Evolutionary conservation across 2,329 filamentous ascomycete species (phyloP), one percentile per base, ranked within the genome.

Genomic region (Blastomyces silverae): DNA sequence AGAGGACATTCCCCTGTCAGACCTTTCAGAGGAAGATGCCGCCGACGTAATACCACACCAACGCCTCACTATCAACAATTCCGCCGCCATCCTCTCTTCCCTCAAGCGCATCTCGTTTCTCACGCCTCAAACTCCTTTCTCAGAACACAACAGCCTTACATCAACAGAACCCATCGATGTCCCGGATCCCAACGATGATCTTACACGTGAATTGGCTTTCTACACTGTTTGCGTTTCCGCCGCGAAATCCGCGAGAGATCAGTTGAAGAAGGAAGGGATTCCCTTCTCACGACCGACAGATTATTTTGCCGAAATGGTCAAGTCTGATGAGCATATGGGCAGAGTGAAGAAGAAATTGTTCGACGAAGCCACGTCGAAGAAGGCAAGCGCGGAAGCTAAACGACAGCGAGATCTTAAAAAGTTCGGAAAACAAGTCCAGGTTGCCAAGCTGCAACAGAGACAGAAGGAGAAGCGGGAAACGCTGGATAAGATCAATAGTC

Each of bases 251-350:
- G 94, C 86, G 2, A 89, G 93, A 64, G 77, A 80, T n/a, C 80
- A 87, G 67, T 83, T 99, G 31, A 89, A 90, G 74, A 87, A 89
- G 68, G 93, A 97, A 77, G 89, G 89, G 10, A 84, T 93, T 0
- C 85, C 90, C 7, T 99, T 99, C 79, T 89, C 91, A 37, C 85
- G 94, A 11, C 94, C 94, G 3, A 88, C 86, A 64, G 94, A 99
- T 79, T 99, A 96, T 80, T 99, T 99, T 72, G 94, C 94, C 56
- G 94, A 99, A 83, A 99, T 97, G 92, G 88, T 97, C 73, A 97
- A 97, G 85, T 91, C 89, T 73, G 94, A 99, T 75, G 93, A 95
- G 72, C 94, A 97, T 78, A 99, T 99, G 94, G 90, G 90, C 75
- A 92, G 90, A 83, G 90, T 99, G 76, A 95, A 95, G 83, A 86